Evolutionary conservation across 2,329 filamentous ascomycete genomes (phyloP).

Genomic region (Fusarium beomiforme): DNA sequence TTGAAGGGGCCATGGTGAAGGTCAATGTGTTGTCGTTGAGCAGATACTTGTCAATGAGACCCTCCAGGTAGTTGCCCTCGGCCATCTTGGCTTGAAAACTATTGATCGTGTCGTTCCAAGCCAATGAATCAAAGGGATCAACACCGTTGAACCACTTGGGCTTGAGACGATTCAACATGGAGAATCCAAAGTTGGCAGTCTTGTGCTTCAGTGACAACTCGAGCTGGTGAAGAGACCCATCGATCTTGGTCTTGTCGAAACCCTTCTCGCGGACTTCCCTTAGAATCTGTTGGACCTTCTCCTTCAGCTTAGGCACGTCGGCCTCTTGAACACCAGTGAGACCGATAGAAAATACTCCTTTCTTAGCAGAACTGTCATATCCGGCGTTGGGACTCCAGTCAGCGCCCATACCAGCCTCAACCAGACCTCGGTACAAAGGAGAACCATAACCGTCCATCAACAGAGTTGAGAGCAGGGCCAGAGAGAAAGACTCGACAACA

Average conservation of each 20-base stretch:
- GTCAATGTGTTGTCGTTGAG: slow-evolving; percentile 86
- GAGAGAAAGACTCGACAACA: slow-evolving; percentile 86
- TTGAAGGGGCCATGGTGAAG: slow-evolving; percentile 93
- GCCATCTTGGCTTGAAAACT: slow-evolving; percentile 83
- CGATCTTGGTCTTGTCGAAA: slow-evolving; percentile 90
- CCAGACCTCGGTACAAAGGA: slow-evolving; percentile 86
- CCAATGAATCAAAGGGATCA: slow-evolving; percentile 89
- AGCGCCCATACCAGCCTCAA: slow-evolving; percentile 89
- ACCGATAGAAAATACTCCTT: slow-evolving; percentile 88
- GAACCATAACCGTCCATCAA: slow-evolving; percentile 96
- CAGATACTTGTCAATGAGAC: slow-evolving; percentile 87
- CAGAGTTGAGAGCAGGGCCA: slow-evolving; percentile 83
- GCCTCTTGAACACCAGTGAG: slow-evolving; percentile 87
- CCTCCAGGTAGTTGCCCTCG: slow-evolving; percentile 82
- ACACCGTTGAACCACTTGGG: slow-evolving; percentile 96
- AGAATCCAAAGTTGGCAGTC: slow-evolving; percentile 93
- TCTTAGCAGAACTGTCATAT: slow-evolving; percentile 81
- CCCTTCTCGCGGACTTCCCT: slow-evolving; percentile 76
- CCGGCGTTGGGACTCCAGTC: slow-evolving; percentile 97
- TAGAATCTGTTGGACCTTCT: slow-evolving; percentile 77
- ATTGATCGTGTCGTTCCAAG: slow-evolving; percentile 89
- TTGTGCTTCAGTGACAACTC: slow-evolving; percentile 96
- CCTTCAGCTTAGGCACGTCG: slow-evolving; percentile 80
- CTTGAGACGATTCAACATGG: slow-evolving; percentile 86
- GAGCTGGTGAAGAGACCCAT: slow-evolving; percentile 91